Conservation (phyloP, 108 stramenopile genomes). For the Conticribra weissflogii region DNA sequence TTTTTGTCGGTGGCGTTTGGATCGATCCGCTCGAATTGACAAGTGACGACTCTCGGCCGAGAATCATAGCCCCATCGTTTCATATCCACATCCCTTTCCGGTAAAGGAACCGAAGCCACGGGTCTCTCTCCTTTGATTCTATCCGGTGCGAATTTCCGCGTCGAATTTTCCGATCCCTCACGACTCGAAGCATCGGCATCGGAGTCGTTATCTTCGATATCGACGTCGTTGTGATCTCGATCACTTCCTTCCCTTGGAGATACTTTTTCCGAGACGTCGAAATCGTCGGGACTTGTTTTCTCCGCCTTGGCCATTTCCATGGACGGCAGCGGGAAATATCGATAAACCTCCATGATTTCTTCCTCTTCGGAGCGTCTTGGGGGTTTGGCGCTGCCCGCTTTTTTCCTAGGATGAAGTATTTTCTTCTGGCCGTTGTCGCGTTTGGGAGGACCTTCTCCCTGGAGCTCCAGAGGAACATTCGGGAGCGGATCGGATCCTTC, state of each 20-base stretch:
- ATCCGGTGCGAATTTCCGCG: not conserved
- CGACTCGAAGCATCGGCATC: not conserved
- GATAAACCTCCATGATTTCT: constrained; percentile 12
- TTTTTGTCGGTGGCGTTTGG: not conserved
- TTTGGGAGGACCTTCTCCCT: no score
- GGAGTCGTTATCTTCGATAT: not conserved
- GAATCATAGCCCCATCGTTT: constrained; percentile 14
- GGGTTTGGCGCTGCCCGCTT: not conserved
- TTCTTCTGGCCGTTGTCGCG: no score
- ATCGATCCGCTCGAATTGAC: constrained; percentile 9
- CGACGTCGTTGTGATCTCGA: not conserved
- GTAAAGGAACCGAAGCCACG: constrained; percentile 3
- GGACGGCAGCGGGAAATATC: not conserved
- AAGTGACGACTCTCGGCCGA: constrained; percentile 8
- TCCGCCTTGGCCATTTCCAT: not conserved
- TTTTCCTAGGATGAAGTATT: not conserved
- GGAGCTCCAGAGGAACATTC: no score
- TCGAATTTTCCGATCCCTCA: not conserved
- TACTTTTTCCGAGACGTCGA: not conserved
- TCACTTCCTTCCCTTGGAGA: not conserved
- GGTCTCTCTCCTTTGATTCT: not conserved
- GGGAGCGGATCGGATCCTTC: no score
- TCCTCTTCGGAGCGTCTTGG: not conserved
- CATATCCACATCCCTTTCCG: constrained; percentile 17
- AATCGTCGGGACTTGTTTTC: not conserved